phyloP scores from a whole-genome alignment of 768 basidiomycete genomes.

The Hygrocybe punicea region DNA sequence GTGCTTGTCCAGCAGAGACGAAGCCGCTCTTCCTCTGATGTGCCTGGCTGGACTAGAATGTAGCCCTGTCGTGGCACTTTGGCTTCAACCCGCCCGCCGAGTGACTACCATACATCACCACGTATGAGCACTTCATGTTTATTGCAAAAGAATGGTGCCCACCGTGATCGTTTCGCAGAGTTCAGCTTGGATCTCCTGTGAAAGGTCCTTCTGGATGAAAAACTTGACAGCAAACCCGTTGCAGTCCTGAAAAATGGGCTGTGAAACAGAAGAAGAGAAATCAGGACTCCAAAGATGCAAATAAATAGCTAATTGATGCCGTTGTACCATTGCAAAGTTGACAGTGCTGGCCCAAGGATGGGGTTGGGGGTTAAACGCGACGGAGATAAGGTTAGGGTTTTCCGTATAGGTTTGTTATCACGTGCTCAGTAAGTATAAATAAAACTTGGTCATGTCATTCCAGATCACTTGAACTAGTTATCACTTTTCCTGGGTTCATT shows the following conservation, averaged over 20 bases:
- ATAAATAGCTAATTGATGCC: background rate
- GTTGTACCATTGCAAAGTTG: conserved; percentile 1
- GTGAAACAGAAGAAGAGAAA: background rate
- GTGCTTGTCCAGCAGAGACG: conserved; percentile 65
- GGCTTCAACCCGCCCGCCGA: conserved; percentile 72
- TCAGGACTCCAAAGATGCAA: background rate
- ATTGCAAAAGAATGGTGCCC: conserved; percentile 15
- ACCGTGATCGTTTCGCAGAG: conserved; percentile 74
- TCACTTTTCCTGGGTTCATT: conserved; percentile 88
- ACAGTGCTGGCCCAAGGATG: conserved; percentile 41
- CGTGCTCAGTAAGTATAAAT: no score
- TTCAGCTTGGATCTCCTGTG: conserved; percentile 64
- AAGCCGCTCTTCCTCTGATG: conserved; percentile 70
- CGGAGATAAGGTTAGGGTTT: conserved; percentile 28
- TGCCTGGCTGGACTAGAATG: conserved; percentile 65
- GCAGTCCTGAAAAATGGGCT: conserved; percentile 69
- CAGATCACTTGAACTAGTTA: conserved; percentile 23
- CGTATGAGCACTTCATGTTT: conserved; percentile 1
- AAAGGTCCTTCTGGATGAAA: conserved; percentile 77
- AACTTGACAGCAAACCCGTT: conserved; percentile 73
- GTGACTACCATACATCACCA: conserved; percentile 41
- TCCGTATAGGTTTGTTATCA: conserved; percentile 20
- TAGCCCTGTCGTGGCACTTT: conserved; percentile 79
- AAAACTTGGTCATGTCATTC: background rate
- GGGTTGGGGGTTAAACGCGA: conserved; percentile 43